These are phyloP conservation scores for Lumnitzera racemosa DNA, from an alignment of 345 rosid species.

Conservation along the genomic window DNA sequence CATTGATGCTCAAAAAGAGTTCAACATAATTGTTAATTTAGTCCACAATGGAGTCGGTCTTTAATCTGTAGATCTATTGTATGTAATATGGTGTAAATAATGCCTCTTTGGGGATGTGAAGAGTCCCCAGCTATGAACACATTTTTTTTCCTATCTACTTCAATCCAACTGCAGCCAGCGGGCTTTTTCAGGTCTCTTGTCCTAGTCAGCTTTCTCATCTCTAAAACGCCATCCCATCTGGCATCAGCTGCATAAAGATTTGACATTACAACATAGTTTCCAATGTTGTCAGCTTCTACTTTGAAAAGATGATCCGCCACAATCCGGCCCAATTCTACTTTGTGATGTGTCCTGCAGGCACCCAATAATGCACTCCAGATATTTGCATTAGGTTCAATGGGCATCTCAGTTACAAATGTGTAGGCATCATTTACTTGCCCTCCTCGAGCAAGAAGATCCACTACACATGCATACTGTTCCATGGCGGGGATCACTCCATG, in stretches of 20 bases:
- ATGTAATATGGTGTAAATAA: constrained; percentile 30
- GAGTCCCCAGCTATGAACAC: constrained; percentile 68
- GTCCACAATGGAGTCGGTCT: constrained; percentile 30
- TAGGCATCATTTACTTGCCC: constrained; percentile 71
- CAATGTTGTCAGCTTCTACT: constrained; percentile 46
- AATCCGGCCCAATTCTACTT: constrained; percentile 50
- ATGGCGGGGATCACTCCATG: constrained; percentile 50
- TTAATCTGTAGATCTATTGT: constrained; percentile 51
- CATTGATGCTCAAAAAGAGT: constrained; percentile 12
- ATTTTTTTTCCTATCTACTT: constrained; percentile 47
- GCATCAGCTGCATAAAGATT: constrained; percentile 81
- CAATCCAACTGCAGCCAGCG: constrained; percentile 94
- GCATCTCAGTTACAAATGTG: constrained; percentile 49
- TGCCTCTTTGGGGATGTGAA: constrained; percentile 50
- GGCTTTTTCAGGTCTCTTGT: constrained; percentile 61
- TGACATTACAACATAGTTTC: constrained; percentile 69
- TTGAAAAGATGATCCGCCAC: constrained; percentile 56
- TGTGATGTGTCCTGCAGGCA: constrained; percentile 59
- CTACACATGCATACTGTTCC: constrained; percentile 72
- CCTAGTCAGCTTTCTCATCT: constrained; percentile 68
- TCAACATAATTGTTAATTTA: constrained; percentile 16
- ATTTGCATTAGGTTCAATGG: constrained; percentile 55
- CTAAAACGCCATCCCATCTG: constrained; percentile 69
- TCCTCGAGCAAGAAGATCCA: constrained; percentile 84
- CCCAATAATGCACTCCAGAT: constrained; percentile 73